A percentile compares a stretch with the other conserved stretches of the same genome.
Conservation (phyloP, 352 stramenopile genomes). For the Phytophthora citricola region DNA sequence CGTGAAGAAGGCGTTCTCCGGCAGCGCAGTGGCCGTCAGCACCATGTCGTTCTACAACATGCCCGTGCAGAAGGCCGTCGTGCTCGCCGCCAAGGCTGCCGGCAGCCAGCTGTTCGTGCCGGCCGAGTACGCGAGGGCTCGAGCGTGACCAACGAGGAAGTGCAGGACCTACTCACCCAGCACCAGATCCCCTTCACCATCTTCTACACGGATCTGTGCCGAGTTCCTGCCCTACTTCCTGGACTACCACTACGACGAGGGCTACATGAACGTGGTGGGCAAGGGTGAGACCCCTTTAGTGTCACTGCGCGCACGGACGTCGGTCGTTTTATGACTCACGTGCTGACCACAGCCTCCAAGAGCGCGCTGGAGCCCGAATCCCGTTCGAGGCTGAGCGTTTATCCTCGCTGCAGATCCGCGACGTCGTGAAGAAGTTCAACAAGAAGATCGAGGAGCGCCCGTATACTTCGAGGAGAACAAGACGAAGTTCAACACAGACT, state of each 20-base stretch:
- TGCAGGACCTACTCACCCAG: constrained; percentile 26
- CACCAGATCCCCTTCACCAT: constrained; percentile 27
- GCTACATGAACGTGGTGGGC: constrained; percentile 20
- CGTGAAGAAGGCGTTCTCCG: neutral
- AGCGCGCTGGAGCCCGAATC: constrained; percentile 13
- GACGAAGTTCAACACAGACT: constrained; percentile 26
- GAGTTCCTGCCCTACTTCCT: constrained; percentile 19
- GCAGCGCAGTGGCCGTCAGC: neutral
- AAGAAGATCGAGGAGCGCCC: constrained; percentile 28
- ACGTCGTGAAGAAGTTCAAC: constrained; percentile 26
- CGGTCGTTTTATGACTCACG: constrained; percentile 32
- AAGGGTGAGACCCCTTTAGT: constrained; percentile 24
- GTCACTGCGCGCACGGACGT: constrained; percentile 20
- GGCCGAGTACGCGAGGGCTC: constrained; percentile 19
- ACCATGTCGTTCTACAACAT: constrained; percentile 1
- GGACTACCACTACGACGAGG: constrained; percentile 30
- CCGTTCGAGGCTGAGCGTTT: constrained; percentile 25
- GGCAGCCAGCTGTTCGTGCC: constrained; percentile 35
- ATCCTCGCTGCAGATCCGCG: constrained; percentile 23
- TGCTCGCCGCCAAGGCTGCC: constrained; percentile 23
- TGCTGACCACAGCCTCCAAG: constrained; percentile 12
- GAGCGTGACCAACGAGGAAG: constrained; percentile 23
- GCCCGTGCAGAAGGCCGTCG: constrained; percentile 9
- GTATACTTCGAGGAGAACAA: constrained; percentile 30
- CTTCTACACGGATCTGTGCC: constrained; percentile 27